Evolutionary conservation across 2,329 filamentous ascomycete species (phyloP), one percentile per base, ranked within the genome.

Genomic region (Alternaria sp.): DNA sequence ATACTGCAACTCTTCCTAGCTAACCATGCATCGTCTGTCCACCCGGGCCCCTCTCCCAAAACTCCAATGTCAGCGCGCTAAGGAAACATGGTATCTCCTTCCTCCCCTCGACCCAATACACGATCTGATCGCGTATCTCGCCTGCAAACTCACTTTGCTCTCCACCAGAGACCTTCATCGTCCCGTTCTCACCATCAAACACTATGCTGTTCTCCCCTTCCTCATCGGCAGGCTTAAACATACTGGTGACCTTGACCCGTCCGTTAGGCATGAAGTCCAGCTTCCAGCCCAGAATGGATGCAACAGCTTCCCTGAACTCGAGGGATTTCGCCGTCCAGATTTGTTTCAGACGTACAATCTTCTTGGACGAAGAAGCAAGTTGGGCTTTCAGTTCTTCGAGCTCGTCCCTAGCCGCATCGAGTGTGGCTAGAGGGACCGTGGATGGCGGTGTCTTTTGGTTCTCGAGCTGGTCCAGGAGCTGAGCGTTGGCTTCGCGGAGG

Each of bases 221-320:
- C 57, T 91, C 88, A 7, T 85, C 75, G 77, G 87, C 81, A 0
- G 93, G 90, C 75, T 91, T 92, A 75, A 94, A 96, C 67, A 94
- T 91, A 61, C 87, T 91, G 56, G 94, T 96, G 22, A 97, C 92
- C 32, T 93, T 90, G 80, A 97, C 96, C 73, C 97, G 94, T 43
- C 95, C 95, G 77, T 97, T 97, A n/a, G 94, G 93, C 77, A 97
- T 90, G 77, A 99, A 98, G 32, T 95, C 93, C 12, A 98, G 88
- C 54, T 94, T 94, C 91, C 94, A 99, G 0, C 95, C 95, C 0
- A 99, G 85, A 0, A 97, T 90, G 20, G 90, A 93, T 65, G 94
- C 94, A 60, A 99, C 94, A 32, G 94, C 93, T 80, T 98, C 93
- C 51, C 96, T 92, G 82, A 99, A 98, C 81, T 99, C 95, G 71